Evolutionary conservation across 768 basidiomycete genomes (phyloP).

Genomic region (Leccinellum luteum): DNA sequence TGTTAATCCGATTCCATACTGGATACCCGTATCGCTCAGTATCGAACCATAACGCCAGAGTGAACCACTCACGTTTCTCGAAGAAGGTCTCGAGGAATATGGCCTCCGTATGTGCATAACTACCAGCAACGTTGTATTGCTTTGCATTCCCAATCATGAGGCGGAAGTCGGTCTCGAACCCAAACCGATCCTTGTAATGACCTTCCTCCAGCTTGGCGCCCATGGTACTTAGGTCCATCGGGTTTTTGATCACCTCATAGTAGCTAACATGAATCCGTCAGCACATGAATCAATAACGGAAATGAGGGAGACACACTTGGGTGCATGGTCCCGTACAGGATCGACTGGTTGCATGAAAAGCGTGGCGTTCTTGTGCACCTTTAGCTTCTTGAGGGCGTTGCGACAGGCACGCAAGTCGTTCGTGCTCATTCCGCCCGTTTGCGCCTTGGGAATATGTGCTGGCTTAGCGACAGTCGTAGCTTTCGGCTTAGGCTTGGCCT

Average conservation of each 20-base stretch:
- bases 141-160: conserved; percentile 89
- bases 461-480: conserved; percentile 33
- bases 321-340: conserved; percentile 88
- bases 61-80: conserved; percentile 67
- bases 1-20: conserved; percentile 90
- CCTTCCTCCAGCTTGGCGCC: conserved; percentile 82
- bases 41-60: not conserved
- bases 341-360: conserved; percentile 91
- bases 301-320: conserved; percentile 50
- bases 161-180: conserved; percentile 82
- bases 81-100: conserved; percentile 76
- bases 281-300: conserved; percentile 4
- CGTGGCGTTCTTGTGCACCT: conserved; percentile 65
- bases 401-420: conserved; percentile 75
- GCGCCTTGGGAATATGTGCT: conserved; percentile 62
- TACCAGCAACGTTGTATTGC: conserved; percentile 73
- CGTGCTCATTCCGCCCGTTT: conserved; percentile 70
- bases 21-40: conserved; percentile 7
- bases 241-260: conserved; percentile 84
- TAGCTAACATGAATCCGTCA: conserved; percentile 53
- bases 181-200: conserved; percentile 79
- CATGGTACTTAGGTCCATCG: conserved; percentile 94
- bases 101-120: conserved; percentile 73
- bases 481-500: conserved; percentile 27
- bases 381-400: conserved; percentile 77